Evolutionary conservation across 2,329 filamentous ascomycete species (phyloP).

Genomic region (Aspergillus sclerotialis): DNA sequence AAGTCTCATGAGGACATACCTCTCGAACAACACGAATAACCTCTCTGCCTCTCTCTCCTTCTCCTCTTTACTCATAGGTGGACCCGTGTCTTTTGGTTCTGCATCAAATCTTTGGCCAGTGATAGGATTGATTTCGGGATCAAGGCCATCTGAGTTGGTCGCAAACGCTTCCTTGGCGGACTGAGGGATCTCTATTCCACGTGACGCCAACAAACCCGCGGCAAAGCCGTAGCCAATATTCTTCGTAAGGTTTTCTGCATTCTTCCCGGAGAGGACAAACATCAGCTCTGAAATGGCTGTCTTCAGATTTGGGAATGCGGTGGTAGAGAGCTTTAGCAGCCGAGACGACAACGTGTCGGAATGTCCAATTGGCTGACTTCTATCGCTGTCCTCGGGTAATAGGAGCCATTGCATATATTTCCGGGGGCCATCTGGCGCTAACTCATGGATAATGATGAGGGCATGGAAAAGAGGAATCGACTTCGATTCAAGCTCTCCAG

Average conservation of each 20-base stretch:
- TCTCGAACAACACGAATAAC: conserved; percentile 84
- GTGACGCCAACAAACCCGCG: conserved; percentile 78
- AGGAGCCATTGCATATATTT: conserved; percentile 59
- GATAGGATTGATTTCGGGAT: conserved; percentile 62
- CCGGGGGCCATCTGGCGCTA: conserved; percentile 58
- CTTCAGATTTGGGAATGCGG: conserved; percentile 65
- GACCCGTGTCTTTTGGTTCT: conserved; percentile 53
- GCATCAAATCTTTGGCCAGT: conserved; percentile 74
- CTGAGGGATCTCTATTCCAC: conserved; percentile 70
- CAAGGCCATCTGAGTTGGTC: conserved; percentile 16
- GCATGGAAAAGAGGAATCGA: conserved; percentile 69
- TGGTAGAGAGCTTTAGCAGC: conserved; percentile 70
- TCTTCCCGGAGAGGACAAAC: conserved; percentile 78
- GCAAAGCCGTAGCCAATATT: conserved; percentile 96
- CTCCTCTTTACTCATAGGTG: conserved; percentile 82
- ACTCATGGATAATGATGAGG: conserved; percentile 62
- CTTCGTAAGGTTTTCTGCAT: conserved; percentile 71
- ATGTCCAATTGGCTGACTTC: conserved; percentile 68
- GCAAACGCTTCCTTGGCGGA: conserved; percentile 53
- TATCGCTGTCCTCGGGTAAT: conserved; percentile 70
- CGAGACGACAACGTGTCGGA: conserved; percentile 67
- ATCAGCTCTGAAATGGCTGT: conserved; percentile 70
- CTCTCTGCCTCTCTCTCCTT: conserved; percentile 87
- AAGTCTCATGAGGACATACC: conserved; percentile 42
- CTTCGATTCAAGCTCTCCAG: conserved; percentile 64